Percentiles rank a stretch among this genome's conserved stretches.
These are phyloP conservation scores for Coniochaeta hoffmannii DNA, from an alignment of 2,329 filamentous ascomycete genomes.

Conservation along the genomic window DNA sequence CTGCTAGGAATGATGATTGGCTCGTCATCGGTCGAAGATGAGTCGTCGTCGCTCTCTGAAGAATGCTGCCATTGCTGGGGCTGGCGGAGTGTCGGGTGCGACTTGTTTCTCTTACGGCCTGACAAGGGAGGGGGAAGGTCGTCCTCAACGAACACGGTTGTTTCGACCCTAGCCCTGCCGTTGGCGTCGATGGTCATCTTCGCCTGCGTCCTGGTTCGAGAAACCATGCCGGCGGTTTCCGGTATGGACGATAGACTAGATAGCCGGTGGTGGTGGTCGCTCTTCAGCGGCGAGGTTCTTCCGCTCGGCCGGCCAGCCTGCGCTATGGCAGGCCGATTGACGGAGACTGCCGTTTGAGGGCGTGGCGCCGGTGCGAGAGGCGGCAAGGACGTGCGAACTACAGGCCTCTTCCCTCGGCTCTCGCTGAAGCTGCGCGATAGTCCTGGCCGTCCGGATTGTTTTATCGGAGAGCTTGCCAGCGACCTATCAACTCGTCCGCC, in stretches of 20 bases:
- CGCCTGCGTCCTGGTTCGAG: conserved; percentile 46
- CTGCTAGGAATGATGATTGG: conserved; percentile 58
- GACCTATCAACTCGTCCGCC: conserved; percentile 34
- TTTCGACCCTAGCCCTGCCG: conserved; percentile 50
- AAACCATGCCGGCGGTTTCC: conserved; percentile 32
- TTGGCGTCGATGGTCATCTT: conserved; percentile 58
- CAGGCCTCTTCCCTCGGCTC: conserved; percentile 37
- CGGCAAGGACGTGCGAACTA: conserved; percentile 33
- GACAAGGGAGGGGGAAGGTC: conserved; percentile 11
- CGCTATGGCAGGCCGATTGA: conserved; percentile 26
- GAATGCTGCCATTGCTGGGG: conserved; percentile 35
- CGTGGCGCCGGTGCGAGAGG: conserved; percentile 37
- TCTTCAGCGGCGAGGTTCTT: conserved; percentile 45
- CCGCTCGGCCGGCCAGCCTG: conserved; percentile 32
- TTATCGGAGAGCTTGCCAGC: conserved; percentile 43
- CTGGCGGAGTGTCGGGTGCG: conserved; percentile 16
- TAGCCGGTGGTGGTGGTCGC: conserved; percentile 38
- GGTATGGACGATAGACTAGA: conserved; percentile 51
- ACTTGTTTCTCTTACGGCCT: conserved; percentile 14
- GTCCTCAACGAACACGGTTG: conserved; percentile 34
- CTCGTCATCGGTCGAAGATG: conserved; percentile 56
- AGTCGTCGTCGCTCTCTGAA: conserved; percentile 26
- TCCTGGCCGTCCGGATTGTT: conserved; percentile 37
- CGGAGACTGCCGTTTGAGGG: conserved; percentile 19
- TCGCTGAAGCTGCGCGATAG: conserved; percentile 50